These are phyloP conservation scores for Diospyros kaki DNA, from an alignment of 148 eudicot genomes.

Conservation along the genomic window DNA sequence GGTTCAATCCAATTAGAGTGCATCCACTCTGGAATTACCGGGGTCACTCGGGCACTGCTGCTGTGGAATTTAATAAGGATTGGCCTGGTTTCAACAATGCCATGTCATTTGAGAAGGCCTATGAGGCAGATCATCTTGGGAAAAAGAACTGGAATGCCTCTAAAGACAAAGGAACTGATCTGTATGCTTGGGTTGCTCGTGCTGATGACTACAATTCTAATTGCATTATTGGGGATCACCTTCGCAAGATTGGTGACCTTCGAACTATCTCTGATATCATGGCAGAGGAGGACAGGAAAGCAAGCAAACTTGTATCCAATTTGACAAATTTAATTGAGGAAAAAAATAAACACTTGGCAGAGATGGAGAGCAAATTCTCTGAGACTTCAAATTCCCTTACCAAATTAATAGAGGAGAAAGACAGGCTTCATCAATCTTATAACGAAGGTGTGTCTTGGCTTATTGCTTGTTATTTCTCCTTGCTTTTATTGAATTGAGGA, in stretches of 20 bases:
- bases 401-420: slow-evolving; percentile 31
- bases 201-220: slow-evolving; percentile 76
- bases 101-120: slow-evolving; percentile 79
- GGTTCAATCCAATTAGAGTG: slow-evolving; percentile 83
- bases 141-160: slow-evolving; percentile 68
- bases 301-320: slow-evolving; percentile 60
- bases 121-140: slow-evolving; percentile 77
- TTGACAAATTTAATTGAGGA: slow-evolving; percentile 53
- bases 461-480: too few relatives aligned
- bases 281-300: slow-evolving; percentile 66
- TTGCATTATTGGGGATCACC: slow-evolving; percentile 72
- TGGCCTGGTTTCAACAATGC: slow-evolving; percentile 87
- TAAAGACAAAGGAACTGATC: slow-evolving; percentile 43
- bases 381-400: slow-evolving; percentile 24
- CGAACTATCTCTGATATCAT: slow-evolving; percentile 68
- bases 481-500: too few relatives aligned
- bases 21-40: slow-evolving; percentile 75
- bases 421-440: slow-evolving; percentile 28
- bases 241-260: slow-evolving; percentile 79
- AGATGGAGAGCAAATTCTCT: slow-evolving; percentile 20
- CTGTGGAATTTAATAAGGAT: slow-evolving; percentile 80
- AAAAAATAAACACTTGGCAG: slow-evolving; percentile 31
- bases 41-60: slow-evolving; percentile 86
- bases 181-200: slow-evolving; percentile 97
- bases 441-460: slow-evolving; percentile 17